phyloP scores from a whole-genome alignment of 495 filamentous ascomycete species.

The Tirmania nivea region DNA sequence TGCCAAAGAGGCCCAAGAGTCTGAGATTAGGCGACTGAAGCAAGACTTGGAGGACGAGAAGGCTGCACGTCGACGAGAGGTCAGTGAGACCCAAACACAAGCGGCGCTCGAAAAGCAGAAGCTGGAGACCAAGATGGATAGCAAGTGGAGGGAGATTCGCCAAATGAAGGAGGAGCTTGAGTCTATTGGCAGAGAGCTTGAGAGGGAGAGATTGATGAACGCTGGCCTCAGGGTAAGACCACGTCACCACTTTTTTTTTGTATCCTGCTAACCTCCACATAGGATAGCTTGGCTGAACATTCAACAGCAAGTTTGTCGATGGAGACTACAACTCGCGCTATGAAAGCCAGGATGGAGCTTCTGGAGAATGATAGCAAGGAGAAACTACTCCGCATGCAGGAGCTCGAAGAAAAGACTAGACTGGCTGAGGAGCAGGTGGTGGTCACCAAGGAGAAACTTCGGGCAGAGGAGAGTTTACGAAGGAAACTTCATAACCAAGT shows the following conservation, averaged over 20 bases:
- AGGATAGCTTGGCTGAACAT: slow-evolving; percentile 38
- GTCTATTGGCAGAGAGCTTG: slow-evolving; percentile 34
- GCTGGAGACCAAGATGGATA: slow-evolving; percentile 37
- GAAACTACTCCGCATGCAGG: slow-evolving; percentile 57
- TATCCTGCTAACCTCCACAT: background rate
- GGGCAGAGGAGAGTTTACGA: slow-evolving; percentile 74
- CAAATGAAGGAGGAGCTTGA: slow-evolving; percentile 32
- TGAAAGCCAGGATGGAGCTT: slow-evolving; percentile 62
- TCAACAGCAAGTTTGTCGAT: slow-evolving; percentile 40
- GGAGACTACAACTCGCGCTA: slow-evolving; percentile 49
- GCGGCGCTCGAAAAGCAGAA: slow-evolving; percentile 41
- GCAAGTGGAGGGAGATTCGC: slow-evolving; percentile 38
- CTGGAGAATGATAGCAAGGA: slow-evolving; percentile 73
- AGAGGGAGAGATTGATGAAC: slow-evolving; percentile 37
- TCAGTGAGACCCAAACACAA: slow-evolving; percentile 40
- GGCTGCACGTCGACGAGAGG: slow-evolving; percentile 34
- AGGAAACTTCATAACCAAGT: slow-evolving; percentile 93
- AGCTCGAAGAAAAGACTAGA: slow-evolving; percentile 53
- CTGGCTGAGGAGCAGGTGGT: slow-evolving; percentile 49
- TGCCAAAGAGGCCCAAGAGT: slow-evolving; percentile 30
- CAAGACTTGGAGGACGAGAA: slow-evolving; percentile 45
- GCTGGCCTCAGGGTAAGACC: slow-evolving; percentile 25
- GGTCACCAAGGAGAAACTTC: slow-evolving; percentile 56
- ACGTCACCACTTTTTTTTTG: background rate
- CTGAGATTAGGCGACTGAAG: slow-evolving; percentile 28